A percentile compares a stretch with the other conserved stretches of the same genome.
Evolutionary conservation across 306 rosid genomes (phyloP).

Genomic region (Inga leiocalycina): DNA sequence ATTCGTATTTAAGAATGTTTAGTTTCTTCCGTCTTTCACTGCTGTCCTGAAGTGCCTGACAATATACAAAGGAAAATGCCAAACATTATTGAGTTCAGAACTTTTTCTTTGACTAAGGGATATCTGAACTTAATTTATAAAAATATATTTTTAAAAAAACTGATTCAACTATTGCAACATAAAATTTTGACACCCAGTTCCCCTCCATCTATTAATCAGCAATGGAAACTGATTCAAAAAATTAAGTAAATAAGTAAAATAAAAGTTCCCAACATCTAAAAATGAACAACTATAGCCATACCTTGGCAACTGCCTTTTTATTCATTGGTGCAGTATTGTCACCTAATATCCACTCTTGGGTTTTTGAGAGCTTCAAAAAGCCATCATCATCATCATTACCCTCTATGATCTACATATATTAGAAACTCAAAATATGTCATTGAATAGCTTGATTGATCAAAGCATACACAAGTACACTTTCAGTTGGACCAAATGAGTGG

Average conservation of each 20-base stretch:
- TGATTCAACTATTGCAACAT: constrained; percentile 5
- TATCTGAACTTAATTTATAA: constrained; percentile 1
- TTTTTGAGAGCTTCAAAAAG: constrained; percentile 71
- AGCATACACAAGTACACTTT: constrained; percentile 16
- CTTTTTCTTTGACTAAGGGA: constrained; percentile 13
- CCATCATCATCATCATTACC: constrained; percentile 50
- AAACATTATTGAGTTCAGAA: constrained; percentile 7
- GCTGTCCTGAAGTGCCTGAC: constrained; percentile 65
- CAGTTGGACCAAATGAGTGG: constrained; percentile 17
- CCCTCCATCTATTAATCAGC: constrained; percentile 7
- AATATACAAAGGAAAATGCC: constrained; percentile 25
- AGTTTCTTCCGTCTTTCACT: constrained; percentile 79
- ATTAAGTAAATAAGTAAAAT: neutral
- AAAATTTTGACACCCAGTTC: constrained; percentile 12
- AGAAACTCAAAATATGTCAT: constrained; percentile 18
- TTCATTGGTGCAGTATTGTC: constrained; percentile 68
- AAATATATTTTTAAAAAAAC: neutral
- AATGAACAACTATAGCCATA: constrained; percentile 34
- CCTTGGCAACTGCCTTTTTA: constrained; percentile 70
- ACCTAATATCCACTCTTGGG: constrained; percentile 78
- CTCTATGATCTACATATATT: constrained; percentile 52
- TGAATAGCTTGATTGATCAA: constrained; percentile 28
- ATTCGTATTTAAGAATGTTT: constrained; percentile 85
- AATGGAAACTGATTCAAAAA: constrained; percentile 16
- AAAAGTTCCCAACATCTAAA: neutral